Evolutionary conservation across 345 rosid genomes (phyloP).

Genomic region (Heritiera fomes): DNA sequence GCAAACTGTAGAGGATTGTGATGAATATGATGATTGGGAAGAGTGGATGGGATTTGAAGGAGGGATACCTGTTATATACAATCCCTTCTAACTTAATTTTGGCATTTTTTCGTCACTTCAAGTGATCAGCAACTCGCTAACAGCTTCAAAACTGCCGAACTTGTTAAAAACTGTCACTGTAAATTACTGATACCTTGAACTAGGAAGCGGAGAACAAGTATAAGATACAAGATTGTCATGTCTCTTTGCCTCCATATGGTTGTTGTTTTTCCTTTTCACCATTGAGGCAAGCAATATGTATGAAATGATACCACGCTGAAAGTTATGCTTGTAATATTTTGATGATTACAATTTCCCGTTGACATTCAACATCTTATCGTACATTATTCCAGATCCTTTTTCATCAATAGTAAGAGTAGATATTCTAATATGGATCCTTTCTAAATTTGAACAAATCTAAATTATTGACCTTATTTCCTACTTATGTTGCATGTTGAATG

Average conservation of each 20-base stretch:
- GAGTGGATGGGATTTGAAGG: constrained; percentile 24
- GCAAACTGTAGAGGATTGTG: background rate
- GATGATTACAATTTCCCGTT: background rate
- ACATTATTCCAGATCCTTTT: background rate
- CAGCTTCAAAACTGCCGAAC: background rate
- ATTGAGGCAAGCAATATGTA: background rate
- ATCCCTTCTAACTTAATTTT: background rate
- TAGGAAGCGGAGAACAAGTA: background rate
- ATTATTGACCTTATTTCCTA: background rate
- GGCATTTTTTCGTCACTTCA: background rate
- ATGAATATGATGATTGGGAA: constrained; percentile 15
- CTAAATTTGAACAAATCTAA: background rate
- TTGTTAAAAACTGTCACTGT: background rate
- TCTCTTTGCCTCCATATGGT: background rate
- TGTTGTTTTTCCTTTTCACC: background rate
- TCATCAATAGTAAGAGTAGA: background rate
- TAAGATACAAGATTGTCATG: background rate
- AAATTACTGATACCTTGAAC: background rate
- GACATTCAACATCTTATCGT: background rate
- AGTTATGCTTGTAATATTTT: background rate
- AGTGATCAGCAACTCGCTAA: background rate
- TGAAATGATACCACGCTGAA: background rate
- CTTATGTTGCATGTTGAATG: background rate
- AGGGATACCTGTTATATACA: constrained; percentile 3
- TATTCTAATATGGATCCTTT: background rate